These are phyloP conservation scores for Leccinum imitatum DNA, from an alignment of 768 basidiomycete species.

Conservation along the genomic window DNA sequence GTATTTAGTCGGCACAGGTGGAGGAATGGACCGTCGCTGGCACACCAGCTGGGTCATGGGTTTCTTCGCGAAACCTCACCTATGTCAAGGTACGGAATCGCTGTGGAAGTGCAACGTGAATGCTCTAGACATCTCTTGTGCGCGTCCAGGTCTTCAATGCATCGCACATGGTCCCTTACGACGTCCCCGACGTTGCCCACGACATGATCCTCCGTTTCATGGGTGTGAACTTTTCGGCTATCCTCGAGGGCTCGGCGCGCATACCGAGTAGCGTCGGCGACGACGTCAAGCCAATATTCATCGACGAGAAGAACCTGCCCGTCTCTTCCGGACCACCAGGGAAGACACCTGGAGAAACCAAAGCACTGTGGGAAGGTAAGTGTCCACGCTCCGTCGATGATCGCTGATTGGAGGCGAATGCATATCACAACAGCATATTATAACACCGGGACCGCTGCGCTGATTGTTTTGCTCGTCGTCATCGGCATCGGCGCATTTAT, in stretches of 20 bases:
- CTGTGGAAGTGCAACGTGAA: neutral
- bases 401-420: conserved; percentile 2
- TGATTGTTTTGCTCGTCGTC: conserved; percentile 77
- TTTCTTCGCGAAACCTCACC: conserved; percentile 82
- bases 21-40: conserved; percentile 76
- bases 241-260: conserved; percentile 76
- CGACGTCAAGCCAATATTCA: conserved; percentile 62
- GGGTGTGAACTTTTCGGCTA: conserved; percentile 81
- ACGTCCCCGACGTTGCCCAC: conserved; percentile 83
- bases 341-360: conserved; percentile 73
- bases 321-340: conserved; percentile 37
- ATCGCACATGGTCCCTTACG: conserved; percentile 94
- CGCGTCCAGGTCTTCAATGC: conserved; percentile 74
- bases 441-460: conserved; percentile 84
- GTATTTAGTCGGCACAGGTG: conserved; percentile 57
- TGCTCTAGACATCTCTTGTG: neutral
- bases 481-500: conserved; percentile 69
- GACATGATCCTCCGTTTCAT: conserved; percentile 99
- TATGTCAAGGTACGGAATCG: conserved; percentile 71
- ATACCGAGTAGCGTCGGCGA: conserved; percentile 82
- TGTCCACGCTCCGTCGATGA: neutral
- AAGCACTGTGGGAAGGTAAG: conserved; percentile 90
- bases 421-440: conserved; percentile 68
- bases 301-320: conserved; percentile 43
- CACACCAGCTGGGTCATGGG: conserved; percentile 87